Evolutionary conservation across 495 filamentous ascomycete species (phyloP).

Genomic region (Hyaloscypha finlandica): DNA sequence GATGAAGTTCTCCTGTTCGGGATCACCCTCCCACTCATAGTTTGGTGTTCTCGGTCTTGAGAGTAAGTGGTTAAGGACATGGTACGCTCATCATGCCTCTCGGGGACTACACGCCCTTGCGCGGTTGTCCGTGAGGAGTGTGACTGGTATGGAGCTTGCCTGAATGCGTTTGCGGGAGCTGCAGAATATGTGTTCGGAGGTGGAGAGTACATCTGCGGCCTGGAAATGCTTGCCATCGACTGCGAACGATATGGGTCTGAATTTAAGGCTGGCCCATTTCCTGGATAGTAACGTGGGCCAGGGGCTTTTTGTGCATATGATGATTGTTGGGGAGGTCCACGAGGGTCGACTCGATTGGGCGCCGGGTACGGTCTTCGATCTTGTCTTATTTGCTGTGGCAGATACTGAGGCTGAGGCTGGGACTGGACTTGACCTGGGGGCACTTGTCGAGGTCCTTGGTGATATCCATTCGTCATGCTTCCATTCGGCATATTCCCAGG

Average conservation of each 20-base stretch:
- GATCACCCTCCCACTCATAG: constrained; percentile 88
- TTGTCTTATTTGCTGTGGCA: constrained; percentile 57
- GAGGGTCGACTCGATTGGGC: constrained; percentile 70
- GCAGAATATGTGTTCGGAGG: constrained; percentile 64
- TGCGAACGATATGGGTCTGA: constrained; percentile 85
- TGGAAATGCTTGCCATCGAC: constrained; percentile 77
- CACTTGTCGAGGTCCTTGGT: constrained; percentile 53
- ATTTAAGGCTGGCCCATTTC: constrained; percentile 66
- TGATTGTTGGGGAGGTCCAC: constrained; percentile 53
- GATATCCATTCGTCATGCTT: constrained; percentile 54
- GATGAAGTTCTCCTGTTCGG: constrained; percentile 54
- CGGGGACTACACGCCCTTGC: constrained; percentile 86
- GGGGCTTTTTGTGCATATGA: constrained; percentile 60
- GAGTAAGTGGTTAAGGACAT: constrained; percentile 95
- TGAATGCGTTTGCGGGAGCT: constrained; percentile 69
- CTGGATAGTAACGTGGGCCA: constrained; percentile 55
- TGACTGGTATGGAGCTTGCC: constrained; percentile 69
- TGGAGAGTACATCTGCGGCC: constrained; percentile 64
- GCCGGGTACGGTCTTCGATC: constrained; percentile 63
- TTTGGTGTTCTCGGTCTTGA: constrained; percentile 72
- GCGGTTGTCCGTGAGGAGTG: constrained; percentile 76
- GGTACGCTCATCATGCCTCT: constrained; percentile 86
- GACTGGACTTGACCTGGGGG: constrained; percentile 44
- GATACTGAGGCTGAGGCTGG: constrained; percentile 63
- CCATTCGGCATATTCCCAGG: constrained; percentile 37